A percentile compares a stretch with the other conserved stretches of the same genome.
phyloP scores from a whole-genome alignment of 208 protist species.

The Acanthamoeba lenticulata region DNA sequence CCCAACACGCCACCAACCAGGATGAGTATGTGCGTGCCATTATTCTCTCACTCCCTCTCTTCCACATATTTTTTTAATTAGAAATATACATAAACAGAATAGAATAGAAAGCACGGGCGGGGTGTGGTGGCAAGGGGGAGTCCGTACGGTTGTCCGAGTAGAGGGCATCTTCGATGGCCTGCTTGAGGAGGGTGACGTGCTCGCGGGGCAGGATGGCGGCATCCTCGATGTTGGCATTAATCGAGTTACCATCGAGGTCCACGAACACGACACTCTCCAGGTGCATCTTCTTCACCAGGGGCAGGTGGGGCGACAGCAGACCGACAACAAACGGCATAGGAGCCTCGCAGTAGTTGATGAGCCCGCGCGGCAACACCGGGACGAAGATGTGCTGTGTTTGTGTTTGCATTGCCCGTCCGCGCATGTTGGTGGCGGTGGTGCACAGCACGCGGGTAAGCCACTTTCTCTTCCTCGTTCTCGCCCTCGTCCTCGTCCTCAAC shows the following conservation, averaged over 20 bases:
- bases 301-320: neutral
- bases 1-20: neutral
- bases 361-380: neutral
- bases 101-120: neutral
- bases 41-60: too few species aligned
- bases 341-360: slow-evolving; percentile 42
- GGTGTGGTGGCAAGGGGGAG: neutral
- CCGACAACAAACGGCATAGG: slow-evolving; percentile 56
- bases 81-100: neutral
- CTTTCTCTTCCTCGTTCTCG: neutral
- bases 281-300: slow-evolving; percentile 27
- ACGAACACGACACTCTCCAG: slow-evolving; percentile 55
- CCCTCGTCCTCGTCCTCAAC: neutral
- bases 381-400: slow-evolving; percentile 18
- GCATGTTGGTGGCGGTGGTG: too few species aligned
- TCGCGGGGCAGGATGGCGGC: slow-evolving; percentile 19
- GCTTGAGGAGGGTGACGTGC: slow-evolving; percentile 14
- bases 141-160: neutral
- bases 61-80: too few species aligned
- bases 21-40: too few species aligned
- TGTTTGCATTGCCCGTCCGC: neutral
- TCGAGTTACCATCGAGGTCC: slow-evolving; percentile 17
- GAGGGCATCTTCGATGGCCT: slow-evolving; percentile 5
- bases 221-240: slow-evolving; percentile 43
- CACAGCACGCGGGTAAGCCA: too few species aligned